A percentile compares a stretch with the other conserved stretches of the same genome.
These are phyloP conservation scores for Plasmopara muralis DNA, from an alignment of 352 stramenopile species.

Conservation along the genomic window DNA sequence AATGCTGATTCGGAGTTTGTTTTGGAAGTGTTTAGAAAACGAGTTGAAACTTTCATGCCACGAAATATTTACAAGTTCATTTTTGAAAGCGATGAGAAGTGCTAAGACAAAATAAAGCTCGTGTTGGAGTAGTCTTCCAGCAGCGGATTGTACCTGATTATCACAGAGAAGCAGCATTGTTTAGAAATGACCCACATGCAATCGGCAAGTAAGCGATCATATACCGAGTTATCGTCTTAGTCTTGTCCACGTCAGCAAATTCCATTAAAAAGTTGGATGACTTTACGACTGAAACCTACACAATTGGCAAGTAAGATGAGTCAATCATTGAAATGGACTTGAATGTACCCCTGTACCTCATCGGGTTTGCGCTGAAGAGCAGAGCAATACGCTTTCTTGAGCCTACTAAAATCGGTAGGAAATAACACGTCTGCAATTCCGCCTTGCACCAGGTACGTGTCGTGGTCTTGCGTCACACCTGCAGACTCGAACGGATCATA, in stretches of 20 bases:
- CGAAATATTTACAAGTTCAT: background rate
- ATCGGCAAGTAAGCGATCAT: conserved; percentile 7
- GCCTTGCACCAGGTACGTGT: conserved; percentile 81
- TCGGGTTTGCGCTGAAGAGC: conserved; percentile 45
- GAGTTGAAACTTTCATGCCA: background rate
- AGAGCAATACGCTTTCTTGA: conserved; percentile 79
- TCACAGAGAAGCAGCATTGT: conserved; percentile 1
- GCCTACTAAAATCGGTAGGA: conserved; percentile 75
- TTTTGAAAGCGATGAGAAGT: conserved; percentile 1
- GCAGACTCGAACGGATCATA: conserved; percentile 1
- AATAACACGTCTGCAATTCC: conserved; percentile 90
- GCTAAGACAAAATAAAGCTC: conserved; percentile 82
- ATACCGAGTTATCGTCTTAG: conserved; percentile 75
- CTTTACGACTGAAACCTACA: conserved; percentile 78
- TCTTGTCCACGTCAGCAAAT: conserved; percentile 71
- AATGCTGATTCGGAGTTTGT: too few relatives aligned
- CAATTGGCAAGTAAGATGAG: background rate
- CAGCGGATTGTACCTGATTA: conserved; percentile 79
- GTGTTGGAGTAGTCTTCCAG: conserved; percentile 88
- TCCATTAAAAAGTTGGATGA: conserved; percentile 69
- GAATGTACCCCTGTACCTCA: conserved; percentile 24
- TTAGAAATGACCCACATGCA: conserved; percentile 2
- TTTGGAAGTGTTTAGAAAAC: too few relatives aligned
- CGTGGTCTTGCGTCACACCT: conserved; percentile 76
- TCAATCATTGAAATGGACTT: background rate